Evolutionary conservation across 306 rosid species (phyloP).

Genomic region (Echinosophora koreensis): DNA sequence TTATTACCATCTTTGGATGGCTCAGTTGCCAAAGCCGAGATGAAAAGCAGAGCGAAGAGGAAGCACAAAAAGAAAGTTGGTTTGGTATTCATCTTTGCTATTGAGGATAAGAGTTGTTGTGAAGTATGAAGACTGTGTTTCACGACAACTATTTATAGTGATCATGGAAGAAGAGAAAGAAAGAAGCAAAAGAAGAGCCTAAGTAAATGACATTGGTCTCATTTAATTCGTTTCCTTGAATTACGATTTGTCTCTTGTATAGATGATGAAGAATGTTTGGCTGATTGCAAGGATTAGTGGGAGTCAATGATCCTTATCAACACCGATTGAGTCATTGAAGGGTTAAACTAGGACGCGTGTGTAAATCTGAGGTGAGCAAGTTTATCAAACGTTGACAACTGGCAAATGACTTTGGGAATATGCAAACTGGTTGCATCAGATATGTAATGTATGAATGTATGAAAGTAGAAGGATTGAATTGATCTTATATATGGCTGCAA

Average conservation of each 20-base stretch:
- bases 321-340: not conserved
- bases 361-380: slow-evolving; percentile 19
- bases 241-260: not conserved
- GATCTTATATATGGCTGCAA: too few relatives aligned
- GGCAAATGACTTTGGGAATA: slow-evolving; percentile 4
- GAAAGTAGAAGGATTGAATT: too few relatives aligned
- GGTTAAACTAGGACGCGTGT: slow-evolving; percentile 40
- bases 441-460: too few relatives aligned
- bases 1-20: slow-evolving; percentile 37
- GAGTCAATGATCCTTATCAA: slow-evolving; percentile 34
- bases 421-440: not conserved
- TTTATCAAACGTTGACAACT: slow-evolving; percentile 32
- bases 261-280: not conserved
- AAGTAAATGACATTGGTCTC: not conserved
- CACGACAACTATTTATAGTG: slow-evolving; percentile 37
- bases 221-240: not conserved
- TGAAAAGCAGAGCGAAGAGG: slow-evolving; percentile 24
- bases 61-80: slow-evolving; percentile 32
- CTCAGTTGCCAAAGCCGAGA: slow-evolving; percentile 34
- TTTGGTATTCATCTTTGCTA: slow-evolving; percentile 41
- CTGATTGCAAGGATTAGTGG: not conserved
- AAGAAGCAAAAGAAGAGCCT: not conserved
- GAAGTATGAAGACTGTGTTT: not conserved
- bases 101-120: slow-evolving; percentile 8
- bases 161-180: not conserved